A percentile compares a stretch with the other conserved stretches of the same genome.
These are phyloP conservation scores for Ramularia endophylla DNA, from an alignment of 2,329 filamentous ascomycete genomes.

Conservation along the genomic window DNA sequence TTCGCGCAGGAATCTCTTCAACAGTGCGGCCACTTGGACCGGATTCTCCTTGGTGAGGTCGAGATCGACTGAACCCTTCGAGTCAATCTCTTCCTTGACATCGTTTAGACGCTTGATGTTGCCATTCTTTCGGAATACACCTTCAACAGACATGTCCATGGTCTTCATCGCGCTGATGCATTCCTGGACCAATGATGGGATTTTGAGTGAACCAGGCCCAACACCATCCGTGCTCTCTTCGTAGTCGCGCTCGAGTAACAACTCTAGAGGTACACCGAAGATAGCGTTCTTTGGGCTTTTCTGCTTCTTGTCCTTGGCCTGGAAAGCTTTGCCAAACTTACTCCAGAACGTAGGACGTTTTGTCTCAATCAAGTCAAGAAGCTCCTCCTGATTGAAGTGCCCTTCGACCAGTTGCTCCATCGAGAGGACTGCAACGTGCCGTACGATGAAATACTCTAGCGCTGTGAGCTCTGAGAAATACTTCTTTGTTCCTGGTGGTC, in stretches of 20 bases:
- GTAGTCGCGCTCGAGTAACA: conserved; percentile 85
- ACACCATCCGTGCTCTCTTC: conserved; percentile 98
- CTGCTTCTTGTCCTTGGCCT: conserved; percentile 59
- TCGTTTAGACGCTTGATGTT: conserved; percentile 94
- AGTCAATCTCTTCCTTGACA: conserved; percentile 78
- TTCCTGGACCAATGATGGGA: conserved; percentile 93
- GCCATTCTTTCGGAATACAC: conserved; percentile 97
- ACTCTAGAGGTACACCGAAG: conserved; percentile 83
- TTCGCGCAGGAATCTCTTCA: conserved; percentile 93
- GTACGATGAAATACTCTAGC: conserved; percentile 94
- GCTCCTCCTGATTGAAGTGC: conserved; percentile 88
- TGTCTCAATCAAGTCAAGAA: conserved; percentile 87
- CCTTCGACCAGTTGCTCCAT: conserved; percentile 90
- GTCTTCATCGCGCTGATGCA: conserved; percentile 91
- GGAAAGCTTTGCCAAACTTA: conserved; percentile 91
- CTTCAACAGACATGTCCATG: conserved; percentile 98
- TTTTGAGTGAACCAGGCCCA: conserved; percentile 80
- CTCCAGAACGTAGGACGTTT: conserved; percentile 96
- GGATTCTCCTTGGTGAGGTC: conserved; percentile 85
- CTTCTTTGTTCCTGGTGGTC: conserved; percentile 52
- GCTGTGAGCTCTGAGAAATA: conserved; percentile 97
- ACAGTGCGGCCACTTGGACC: conserved; percentile 84
- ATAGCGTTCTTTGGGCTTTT: conserved; percentile 84
- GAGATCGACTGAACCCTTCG: conserved; percentile 74
- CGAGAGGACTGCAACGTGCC: conserved; percentile 87